Conservation (phyloP, 106 monocot species). For the Dioscorea zingiberensis region DNA sequence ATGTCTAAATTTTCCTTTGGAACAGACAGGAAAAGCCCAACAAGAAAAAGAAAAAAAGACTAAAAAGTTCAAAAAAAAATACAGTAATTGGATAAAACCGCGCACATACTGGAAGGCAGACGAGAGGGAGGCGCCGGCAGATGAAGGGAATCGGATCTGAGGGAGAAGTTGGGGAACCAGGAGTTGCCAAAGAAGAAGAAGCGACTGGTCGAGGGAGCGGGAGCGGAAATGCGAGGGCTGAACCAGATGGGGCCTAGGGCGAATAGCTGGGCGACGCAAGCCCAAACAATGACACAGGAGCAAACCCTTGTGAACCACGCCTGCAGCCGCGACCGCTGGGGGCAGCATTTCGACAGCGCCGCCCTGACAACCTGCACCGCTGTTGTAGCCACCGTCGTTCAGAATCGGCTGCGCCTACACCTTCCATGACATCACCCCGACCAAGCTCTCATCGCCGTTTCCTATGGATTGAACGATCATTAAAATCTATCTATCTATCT, state of each 20-base stretch:
- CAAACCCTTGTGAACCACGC: conserved; percentile 32
- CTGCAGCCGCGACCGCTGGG: conserved; percentile 18
- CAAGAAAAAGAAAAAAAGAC: no score
- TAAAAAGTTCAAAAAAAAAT: neutral
- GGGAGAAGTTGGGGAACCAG: neutral
- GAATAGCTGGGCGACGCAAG: conserved; percentile 30
- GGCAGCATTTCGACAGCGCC: neutral
- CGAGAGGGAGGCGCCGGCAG: neutral
- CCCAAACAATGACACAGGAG: conserved; percentile 28
- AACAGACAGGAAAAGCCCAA: neutral
- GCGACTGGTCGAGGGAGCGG: neutral
- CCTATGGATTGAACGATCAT: no score
- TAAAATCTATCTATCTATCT: no score
- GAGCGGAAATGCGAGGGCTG: neutral
- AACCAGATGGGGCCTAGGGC: conserved; percentile 29
- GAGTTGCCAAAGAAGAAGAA: neutral
- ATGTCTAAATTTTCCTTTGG: no score
- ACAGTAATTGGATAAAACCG: neutral
- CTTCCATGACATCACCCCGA: no score
- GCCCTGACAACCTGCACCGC: conserved; percentile 4
- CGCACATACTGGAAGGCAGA: conserved; percentile 8
- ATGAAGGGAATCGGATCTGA: neutral
- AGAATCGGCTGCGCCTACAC: no score
- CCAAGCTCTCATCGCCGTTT: no score
- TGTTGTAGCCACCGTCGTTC: neutral